Evolutionary conservation across 2,329 filamentous ascomycete species (phyloP), one percentile per base, ranked within the genome.

Genomic region (Polytolypa hystricis): DNA sequence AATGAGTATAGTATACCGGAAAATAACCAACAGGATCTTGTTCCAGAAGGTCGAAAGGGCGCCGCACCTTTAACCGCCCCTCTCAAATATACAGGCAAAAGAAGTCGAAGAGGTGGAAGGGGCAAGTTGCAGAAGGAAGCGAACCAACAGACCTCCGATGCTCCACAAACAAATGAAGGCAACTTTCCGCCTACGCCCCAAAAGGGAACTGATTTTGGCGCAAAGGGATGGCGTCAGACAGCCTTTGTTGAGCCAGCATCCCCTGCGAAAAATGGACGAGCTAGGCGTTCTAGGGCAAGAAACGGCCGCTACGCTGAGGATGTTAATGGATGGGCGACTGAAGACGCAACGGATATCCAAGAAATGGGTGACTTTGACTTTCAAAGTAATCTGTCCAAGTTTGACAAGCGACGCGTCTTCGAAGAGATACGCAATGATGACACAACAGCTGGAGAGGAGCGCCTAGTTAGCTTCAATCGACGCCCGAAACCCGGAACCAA

Each of bases 311-410:
- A 67, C 42, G 73, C 49, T 6, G 70, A 74, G 39, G 66, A 71
- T 37, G 61, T 84, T 29, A 93, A 85, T 55, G 89, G 85, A 3
- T 96, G 89, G 87, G 86, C 84, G 3, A 95, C 89, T 0, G 91
- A 95, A 54, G 89, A 96, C 52, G 87, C 89, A 15, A 95, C 85
- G 0, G 91, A 96, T 54, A 84, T 91, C 15, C 84, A 89, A 60
- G 89, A 93, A 54, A 74, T 91, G 68, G 84, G 83, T 8, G 91
- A 96, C 42, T 96, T 96, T 50, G 89, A 96, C 58, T 96, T 96
- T 51, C 79, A 84, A 49, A 79, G 77, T 37, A 86, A 86, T 46
- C 69, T 96, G 20, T 87, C 84, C 31, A 93, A 94, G 53, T 96
- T 96, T 50, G 87, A 96, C 65, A 96, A 96, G 64, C 77, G 81